Base-by-base conservation (phyloP, 2,329 filamentous ascomycete genomes). In the Microcera coccophila region DNA sequence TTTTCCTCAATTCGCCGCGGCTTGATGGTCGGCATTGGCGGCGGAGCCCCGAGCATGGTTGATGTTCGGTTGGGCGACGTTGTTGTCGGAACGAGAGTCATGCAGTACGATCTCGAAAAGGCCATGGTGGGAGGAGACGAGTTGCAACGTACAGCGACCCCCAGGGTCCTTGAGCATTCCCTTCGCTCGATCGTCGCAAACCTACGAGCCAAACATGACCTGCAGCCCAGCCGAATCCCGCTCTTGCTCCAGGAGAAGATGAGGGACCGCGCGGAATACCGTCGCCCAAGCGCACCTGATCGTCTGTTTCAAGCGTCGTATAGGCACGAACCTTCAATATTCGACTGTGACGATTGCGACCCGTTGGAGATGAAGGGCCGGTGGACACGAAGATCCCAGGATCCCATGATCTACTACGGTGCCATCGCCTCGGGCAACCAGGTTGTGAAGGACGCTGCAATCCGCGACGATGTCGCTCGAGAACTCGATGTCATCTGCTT, bases 401-500 rank as follows among this genome's bases (percentile, higher is more conserved):
- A 45, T 1, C 49, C 44, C 1, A 9, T 5, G 0, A 45, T 54
- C 1, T 31, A 53, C 1, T 20, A 53, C 3, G 49, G 47, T 0
- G 49, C 14, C 0, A 44, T 64, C n/a, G 62, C 60, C 0, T 68
- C 65, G 0, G 61, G 59, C 0, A 64, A 69, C 26, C 49, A 55
- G 2, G 60, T 71, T 0, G 64, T 73, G 40, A 68, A 65, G 31
- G 50, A 65, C n/a, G 61, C 55, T 1, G 2, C 14, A 0, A 43
- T 46, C 0, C 50, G 70, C 4, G 65, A 72, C 24, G 11, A 44
- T 0, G 41, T 68, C 5, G 53, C 57, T 0, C 16, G 29, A 0
- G 36, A 54, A 2, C 39, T 48, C 0, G 47, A 45, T 0, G 38
- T 56, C 0, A 38, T 59, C 0, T 64, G 61, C 3, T 51, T 64